Base-by-base conservation (phyloP, 225 moss, liverwort and hornwort genomes). In the Polytrichum commune region DNA sequence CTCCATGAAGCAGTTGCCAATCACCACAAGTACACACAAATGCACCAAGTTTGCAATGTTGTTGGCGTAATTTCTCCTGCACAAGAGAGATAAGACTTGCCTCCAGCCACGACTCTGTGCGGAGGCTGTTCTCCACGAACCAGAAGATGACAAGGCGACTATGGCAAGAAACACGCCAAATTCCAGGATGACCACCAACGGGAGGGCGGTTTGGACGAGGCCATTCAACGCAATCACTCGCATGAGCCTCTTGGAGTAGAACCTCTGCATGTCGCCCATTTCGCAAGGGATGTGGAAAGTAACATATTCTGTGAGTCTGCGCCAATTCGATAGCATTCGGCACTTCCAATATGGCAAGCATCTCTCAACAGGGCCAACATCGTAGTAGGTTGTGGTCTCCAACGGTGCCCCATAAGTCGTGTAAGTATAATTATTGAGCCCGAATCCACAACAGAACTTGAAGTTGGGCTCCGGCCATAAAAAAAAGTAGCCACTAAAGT, bases 1-100 rank as follows among this genome's bases (percentile, higher is more conserved):
- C 57, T 58, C 57, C n/a, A 58, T 58, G 57, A 58, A 58, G 57
- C 57, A 58, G 57, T 58, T 58, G 57, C 57, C 57, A 23, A 58
- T n/a, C 57, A 58, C 57, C 19, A 58, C 57, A 19, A 58, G 20
- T 8, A 57, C 6, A 57, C 57, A 57, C 57, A 57, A 57, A 57
- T 57, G 57, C 57, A 19, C 57, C 7, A 57, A 57, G 57, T 57
- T 57, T 57, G 57, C 22, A 22, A 57, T 20, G 20, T n/a, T 22
- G 22, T 57, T 57, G 19, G 19, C 19, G 10, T 20, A n/a, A 57
- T 57, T 57, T 19, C n/a, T 5, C 22, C 8, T 57, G 20, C 57
- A 57, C 5, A 57, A 57, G 57, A 57, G 7, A 19, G 6, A 19
- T n/a, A 57, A 57, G 57, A 9, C 22, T 19, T 57, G 5, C 7